Evolutionary conservation across 495 filamentous ascomycete species (phyloP), one percentile per base, ranked within the genome.

Genomic region (Pyronema domesticum): DNA sequence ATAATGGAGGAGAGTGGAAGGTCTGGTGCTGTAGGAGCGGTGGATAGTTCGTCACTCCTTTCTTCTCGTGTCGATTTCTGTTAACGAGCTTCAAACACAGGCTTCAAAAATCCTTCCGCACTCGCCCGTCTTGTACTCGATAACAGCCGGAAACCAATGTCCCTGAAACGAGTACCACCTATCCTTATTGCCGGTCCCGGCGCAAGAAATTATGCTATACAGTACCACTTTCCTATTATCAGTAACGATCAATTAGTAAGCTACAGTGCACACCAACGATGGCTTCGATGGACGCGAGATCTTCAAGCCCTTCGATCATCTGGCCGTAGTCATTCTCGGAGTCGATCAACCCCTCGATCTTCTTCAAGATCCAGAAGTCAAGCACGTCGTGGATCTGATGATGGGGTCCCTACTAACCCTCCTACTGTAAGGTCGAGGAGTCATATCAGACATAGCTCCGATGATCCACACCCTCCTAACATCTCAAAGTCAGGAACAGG

Each of bases 11-110:
- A 95, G 62, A 71, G 79, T 45, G 91, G 91, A 9, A 79, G 86
- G 60, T 95, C 89, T 68, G 91, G 91, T 54, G 91, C 86, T 49
- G 91, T 82, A 62, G 93, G 89, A 57, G 93, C 91, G 37, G 84
- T 89, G 46, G 74, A 81, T 47, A 80, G 91, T 95, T 74, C 70
- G 86, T 74, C 3, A 43, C 34, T 8, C 17, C 30, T n/a, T 18
- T 57, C 39, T 15, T 49, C n/a, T 8, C 15, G 14, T 37, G 13
- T 18, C 9, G 13, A 37, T 37, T 58, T 43, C 51, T 30, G 23
- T 5, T 30, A 30, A 30, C 23, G 23, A 30, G 23, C 5, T 30
- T 30, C 23, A 30, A 30, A 30, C 51, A 51, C 48, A 96, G 91
- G 85, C 60, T 77, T 98, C 60, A 86, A 82, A 64, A 96, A 98